Evolutionary conservation across 2,329 filamentous ascomycete species (phyloP).

Genomic region (Neonectria faginata): DNA sequence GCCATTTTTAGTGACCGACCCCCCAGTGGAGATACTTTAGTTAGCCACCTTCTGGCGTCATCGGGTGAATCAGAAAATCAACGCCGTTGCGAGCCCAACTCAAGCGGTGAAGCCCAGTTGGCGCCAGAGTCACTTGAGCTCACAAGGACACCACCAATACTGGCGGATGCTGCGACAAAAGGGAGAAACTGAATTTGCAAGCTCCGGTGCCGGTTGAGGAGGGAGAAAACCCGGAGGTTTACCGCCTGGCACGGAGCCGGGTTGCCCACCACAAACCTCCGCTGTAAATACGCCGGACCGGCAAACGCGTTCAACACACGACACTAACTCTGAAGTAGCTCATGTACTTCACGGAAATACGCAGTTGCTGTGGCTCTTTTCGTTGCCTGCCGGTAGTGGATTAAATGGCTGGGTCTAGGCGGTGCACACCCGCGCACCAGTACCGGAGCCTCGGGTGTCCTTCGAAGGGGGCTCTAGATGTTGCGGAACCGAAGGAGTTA

Average conservation of each 20-base stretch:
- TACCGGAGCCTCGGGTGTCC: not conserved
- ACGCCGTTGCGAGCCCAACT: slow-evolving; percentile 6
- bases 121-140: not conserved
- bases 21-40: slow-evolving; percentile 29
- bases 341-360: not conserved
- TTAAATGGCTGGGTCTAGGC: not conserved
- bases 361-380: not conserved
- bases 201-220: not conserved
- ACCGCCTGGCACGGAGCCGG: not conserved
- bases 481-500: no score
- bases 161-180: slow-evolving; percentile 3
- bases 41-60: slow-evolving; percentile 36
- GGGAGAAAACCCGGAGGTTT: slow-evolving; percentile 2
- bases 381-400: not conserved
- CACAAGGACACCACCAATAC: not conserved
- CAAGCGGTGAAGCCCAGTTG: slow-evolving; percentile 26
- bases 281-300: not conserved
- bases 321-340: not conserved
- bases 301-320: not conserved
- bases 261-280: not conserved
- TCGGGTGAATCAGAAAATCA: slow-evolving; percentile 22
- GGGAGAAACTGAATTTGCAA: not conserved
- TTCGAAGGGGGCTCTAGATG: not conserved
- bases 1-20: slow-evolving; percentile 24
- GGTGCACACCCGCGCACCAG: not conserved